phyloP scores from a whole-genome alignment of 148 eudicot species.

The Rhododendron henanense region DNA sequence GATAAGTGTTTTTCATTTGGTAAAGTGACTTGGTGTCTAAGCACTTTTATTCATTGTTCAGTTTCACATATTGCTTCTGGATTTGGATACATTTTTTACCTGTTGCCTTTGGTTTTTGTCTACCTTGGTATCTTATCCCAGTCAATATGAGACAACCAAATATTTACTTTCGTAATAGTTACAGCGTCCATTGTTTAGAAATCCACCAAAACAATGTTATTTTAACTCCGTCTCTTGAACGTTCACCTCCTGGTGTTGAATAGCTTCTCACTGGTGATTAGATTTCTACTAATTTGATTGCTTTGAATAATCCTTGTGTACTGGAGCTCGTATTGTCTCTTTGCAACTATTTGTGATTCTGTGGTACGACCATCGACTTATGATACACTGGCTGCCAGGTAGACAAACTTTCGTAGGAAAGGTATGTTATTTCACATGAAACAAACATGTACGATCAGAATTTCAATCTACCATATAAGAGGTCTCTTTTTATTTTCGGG shows the following conservation, averaged over 20 bases:
- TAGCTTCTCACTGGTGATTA: background rate
- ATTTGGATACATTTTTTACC: background rate
- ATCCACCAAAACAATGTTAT: background rate
- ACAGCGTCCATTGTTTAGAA: background rate
- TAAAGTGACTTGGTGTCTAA: background rate
- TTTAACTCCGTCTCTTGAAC: background rate
- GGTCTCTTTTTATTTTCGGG: background rate
- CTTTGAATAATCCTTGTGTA: background rate
- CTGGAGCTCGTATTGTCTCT: background rate
- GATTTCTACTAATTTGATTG: background rate
- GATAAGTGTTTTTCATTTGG: constrained; percentile 3
- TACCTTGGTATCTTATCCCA: background rate
- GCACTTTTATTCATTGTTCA: background rate
- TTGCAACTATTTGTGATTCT: background rate
- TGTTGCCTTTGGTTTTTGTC: background rate
- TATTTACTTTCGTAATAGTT: background rate
- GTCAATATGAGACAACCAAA: background rate
- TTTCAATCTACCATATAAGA: background rate
- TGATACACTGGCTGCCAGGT: background rate
- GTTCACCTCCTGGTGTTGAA: background rate
- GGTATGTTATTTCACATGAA: background rate
- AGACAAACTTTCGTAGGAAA: background rate
- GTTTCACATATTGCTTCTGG: background rate
- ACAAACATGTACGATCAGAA: background rate
- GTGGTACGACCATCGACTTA: background rate